Conservation (phyloP, 2,329 filamentous ascomycete species). For the Trichophyton rubrum region DNA sequence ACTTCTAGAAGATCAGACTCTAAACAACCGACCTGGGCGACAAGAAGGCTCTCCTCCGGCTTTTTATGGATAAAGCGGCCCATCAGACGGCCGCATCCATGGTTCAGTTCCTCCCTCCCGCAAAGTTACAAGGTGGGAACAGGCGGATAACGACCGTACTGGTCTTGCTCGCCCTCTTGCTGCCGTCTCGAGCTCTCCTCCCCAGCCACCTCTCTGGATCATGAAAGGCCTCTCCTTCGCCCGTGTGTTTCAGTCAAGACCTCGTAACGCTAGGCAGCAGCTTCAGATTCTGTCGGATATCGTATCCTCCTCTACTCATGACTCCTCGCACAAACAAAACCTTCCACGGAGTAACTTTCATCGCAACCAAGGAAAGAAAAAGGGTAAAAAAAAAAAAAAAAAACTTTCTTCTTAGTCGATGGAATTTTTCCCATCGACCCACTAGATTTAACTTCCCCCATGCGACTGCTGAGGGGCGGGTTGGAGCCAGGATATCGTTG, state of each 20-base stretch:
- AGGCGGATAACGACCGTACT: neutral
- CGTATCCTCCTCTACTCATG: neutral
- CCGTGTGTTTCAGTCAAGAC: neutral
- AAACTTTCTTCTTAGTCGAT: neutral
- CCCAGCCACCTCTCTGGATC: neutral
- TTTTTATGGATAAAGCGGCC: neutral
- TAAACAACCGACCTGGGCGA: neutral
- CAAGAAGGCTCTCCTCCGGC: neutral
- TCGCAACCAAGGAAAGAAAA: neutral
- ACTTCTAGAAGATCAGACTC: neutral
- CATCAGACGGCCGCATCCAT: neutral
- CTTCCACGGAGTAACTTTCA: neutral
- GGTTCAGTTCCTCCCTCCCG: neutral
- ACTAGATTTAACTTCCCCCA: neutral
- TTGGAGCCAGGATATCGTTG: slow-evolving; percentile 5
- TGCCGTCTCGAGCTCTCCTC: no score
- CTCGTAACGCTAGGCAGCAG: neutral
- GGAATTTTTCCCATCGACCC: neutral
- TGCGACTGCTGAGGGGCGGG: slow-evolving; percentile 1
- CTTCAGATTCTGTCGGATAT: neutral
- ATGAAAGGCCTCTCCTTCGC: neutral
- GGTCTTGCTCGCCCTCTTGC: neutral
- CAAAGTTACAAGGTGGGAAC: slow-evolving; percentile 2
- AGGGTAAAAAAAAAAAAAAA: neutral
- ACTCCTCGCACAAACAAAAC: neutral